These are phyloP conservation scores for Colletotrichum tanaceti DNA, from an alignment of 2,329 filamentous ascomycete genomes.

Conservation along the genomic window DNA sequence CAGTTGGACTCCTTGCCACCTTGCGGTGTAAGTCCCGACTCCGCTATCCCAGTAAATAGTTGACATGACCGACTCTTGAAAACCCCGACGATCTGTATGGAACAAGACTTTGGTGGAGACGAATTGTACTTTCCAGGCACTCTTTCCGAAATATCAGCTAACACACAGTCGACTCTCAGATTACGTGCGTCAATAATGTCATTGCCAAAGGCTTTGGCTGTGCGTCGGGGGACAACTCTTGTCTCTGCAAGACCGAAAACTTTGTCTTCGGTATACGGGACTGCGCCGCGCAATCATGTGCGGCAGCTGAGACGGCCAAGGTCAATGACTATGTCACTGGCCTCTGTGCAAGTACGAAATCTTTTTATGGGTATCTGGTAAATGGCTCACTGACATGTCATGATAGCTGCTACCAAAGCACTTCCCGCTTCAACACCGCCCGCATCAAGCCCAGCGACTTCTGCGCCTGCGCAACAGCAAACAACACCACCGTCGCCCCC, in stretches of 20 bases:
- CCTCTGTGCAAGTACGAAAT: conserved; percentile 48
- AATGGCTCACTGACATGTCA: conserved; percentile 5
- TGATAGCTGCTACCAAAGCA: conserved; percentile 23
- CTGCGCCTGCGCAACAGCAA: conserved; percentile 15
- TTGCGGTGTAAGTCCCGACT: conserved; percentile 39
- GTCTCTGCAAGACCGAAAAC: conserved; percentile 53
- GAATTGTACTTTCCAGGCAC: neutral
- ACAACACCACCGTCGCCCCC: conserved; percentile 16
- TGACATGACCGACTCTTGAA: neutral
- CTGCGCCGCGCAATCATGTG: conserved; percentile 51
- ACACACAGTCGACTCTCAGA: conserved; percentile 2
- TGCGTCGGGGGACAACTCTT: conserved; percentile 47
- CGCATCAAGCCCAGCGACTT: conserved; percentile 15
- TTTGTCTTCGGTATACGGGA: conserved; percentile 55
- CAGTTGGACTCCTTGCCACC: conserved; percentile 36
- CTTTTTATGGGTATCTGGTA: conserved; percentile 2
- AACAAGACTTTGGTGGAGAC: neutral
- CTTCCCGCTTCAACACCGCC: conserved; percentile 25
- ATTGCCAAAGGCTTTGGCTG: conserved; percentile 44
- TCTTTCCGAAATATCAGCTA: neutral
- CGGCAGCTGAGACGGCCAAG: conserved; percentile 45
- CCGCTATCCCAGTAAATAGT: neutral
- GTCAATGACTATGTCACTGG: conserved; percentile 45
- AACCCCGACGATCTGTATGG: neutral
- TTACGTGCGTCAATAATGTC: conserved; percentile 38